A percentile compares a stretch with the other conserved stretches of the same genome.
These are phyloP conservation scores for Croton setiger DNA, from an alignment of 441 rosid species.

Conservation along the genomic window DNA sequence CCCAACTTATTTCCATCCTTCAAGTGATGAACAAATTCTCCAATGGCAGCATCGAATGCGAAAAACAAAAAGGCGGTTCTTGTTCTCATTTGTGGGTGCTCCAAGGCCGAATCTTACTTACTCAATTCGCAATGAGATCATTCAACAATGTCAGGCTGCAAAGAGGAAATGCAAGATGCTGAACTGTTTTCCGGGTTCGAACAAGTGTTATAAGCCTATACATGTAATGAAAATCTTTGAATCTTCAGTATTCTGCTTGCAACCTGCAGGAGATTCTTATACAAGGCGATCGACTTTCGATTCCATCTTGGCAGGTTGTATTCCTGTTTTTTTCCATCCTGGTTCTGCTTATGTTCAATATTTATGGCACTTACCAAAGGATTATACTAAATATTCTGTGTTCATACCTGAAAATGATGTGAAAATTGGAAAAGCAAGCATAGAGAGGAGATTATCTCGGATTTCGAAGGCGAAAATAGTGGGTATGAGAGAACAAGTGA, in stretches of 20 bases:
- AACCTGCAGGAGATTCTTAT: slow-evolving; percentile 81
- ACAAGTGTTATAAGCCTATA: slow-evolving; percentile 48
- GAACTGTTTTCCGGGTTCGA: slow-evolving; percentile 39
- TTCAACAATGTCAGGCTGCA: slow-evolving; percentile 62
- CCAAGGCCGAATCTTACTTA: slow-evolving; percentile 48
- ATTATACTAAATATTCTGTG: slow-evolving; percentile 51
- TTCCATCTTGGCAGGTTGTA: slow-evolving; percentile 80
- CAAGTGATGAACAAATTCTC: slow-evolving; percentile 42
- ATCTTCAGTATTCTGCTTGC: slow-evolving; percentile 66
- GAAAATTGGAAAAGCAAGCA: slow-evolving; percentile 45
- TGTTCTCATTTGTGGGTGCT: slow-evolving; percentile 71
- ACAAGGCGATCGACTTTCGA: slow-evolving; percentile 79
- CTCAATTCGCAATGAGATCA: slow-evolving; percentile 53
- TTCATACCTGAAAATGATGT: slow-evolving; percentile 52
- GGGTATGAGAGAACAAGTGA: slow-evolving; percentile 57
- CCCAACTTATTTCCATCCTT: slow-evolving; percentile 86
- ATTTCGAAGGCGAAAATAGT: slow-evolving; percentile 38
- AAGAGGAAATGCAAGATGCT: slow-evolving; percentile 55
- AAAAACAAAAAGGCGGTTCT: slow-evolving; percentile 33
- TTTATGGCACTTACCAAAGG: slow-evolving; percentile 75
- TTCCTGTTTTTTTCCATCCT: slow-evolving; percentile 90
- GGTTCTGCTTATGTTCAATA: slow-evolving; percentile 86
- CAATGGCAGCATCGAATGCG: slow-evolving; percentile 65
- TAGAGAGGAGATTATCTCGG: slow-evolving; percentile 43
- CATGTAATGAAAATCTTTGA: slow-evolving; percentile 56